Evolutionary conservation across 179 eudicot species (phyloP), one percentile per base, ranked within the genome.

Genomic region (Actinidia arguta): DNA sequence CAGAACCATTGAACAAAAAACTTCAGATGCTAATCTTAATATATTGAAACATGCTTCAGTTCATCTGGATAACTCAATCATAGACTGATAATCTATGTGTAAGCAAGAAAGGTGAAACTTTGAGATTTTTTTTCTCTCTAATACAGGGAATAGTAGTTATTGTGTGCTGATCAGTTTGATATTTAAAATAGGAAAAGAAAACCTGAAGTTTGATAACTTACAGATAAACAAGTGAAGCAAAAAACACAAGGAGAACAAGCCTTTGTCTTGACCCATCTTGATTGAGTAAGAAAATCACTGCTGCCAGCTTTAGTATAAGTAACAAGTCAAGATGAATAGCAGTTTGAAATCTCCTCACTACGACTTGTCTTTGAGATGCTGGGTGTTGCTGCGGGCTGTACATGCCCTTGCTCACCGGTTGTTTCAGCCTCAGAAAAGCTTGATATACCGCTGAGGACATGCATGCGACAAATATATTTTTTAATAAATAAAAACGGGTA

Each of bases 221-320:
- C 99, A 97, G 84, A 82, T 97, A 97, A 76, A 95, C 88, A 52
- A 97, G 85, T 66, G 93, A 83, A 63, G 98, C 98, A 50, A 92
- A 91, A 84, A 95, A 93, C 74, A 97, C 92, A 63, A 97, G 98
- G 79, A 97, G 94, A 82, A 90, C 91, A 83, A 97, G 98, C 94
- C 98, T 95, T 71, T 95, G 97, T 81, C 92, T 93, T 1, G 99
- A 97, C 31, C 99, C 98, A 83, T 97, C 99, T 90, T 97, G 99
- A 88, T 94, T 95, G 81, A 97, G 94, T 85, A 97, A 85, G 85
- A 97, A 97, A 58, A 97, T 92, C 22, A 95, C 97, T 18, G 98
- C 99, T 71, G 94, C 98, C 90, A 97, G 90, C 94, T 97, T 97
- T 76, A 97, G 64, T 81, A 97, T 94, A 78, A 97, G 99, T 83